Percentiles rank a stretch among this genome's conserved stretches.
These are phyloP conservation scores for Lodderomyces elongisporus DNA, from an alignment of 1,139 yeast species.

Conservation along the genomic window DNA sequence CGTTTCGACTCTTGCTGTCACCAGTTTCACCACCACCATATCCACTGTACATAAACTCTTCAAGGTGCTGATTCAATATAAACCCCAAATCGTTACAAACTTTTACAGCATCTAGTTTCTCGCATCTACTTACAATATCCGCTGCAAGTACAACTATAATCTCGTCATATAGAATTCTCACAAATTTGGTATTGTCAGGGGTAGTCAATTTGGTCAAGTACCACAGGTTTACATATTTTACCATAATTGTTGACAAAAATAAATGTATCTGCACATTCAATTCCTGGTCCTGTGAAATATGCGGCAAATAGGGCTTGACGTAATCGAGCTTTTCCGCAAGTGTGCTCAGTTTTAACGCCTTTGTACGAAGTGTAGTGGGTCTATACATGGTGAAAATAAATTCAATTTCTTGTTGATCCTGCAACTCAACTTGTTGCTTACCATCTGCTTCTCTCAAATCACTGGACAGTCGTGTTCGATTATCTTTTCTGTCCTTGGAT, in stretches of 20 bases:
- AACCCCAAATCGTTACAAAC: constrained; percentile 22
- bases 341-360: constrained; percentile 15
- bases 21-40: neutral
- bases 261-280: constrained; percentile 36
- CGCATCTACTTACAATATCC: constrained; percentile 14
- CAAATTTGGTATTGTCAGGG: constrained; percentile 29
- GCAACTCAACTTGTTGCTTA: neutral
- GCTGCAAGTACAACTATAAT: constrained; percentile 26
- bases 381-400: constrained; percentile 21
- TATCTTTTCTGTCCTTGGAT: too few species aligned
- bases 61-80: constrained; percentile 26
- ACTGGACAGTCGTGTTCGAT: too few species aligned
- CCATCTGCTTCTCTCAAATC: too few species aligned
- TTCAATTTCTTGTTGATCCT: constrained; percentile 24
- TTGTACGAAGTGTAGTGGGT: neutral
- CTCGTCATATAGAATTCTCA: constrained; percentile 24
- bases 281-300: constrained; percentile 12
- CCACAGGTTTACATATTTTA: constrained; percentile 37
- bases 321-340: constrained; percentile 20
- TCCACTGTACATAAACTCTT: constrained; percentile 13
- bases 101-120: constrained; percentile 8
- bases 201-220: constrained; percentile 36
- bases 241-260: constrained; percentile 31
- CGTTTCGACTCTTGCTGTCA: constrained; percentile 9
- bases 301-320: constrained; percentile 17